Conservation (phyloP, 73 alveolate genomes). For the Breviolum minutum region DNA sequence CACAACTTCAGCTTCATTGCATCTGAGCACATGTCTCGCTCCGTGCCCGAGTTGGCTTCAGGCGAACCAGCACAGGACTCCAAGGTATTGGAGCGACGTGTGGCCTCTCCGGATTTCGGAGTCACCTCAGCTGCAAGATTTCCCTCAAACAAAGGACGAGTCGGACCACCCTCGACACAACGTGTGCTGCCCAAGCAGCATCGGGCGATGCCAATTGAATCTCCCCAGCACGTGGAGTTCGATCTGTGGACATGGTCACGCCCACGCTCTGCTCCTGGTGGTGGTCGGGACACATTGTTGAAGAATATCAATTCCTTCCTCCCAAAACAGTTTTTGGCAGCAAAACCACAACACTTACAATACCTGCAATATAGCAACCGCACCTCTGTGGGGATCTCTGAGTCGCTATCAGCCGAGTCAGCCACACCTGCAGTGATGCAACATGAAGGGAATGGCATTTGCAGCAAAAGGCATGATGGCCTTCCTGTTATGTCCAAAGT, state of each 20-base stretch:
- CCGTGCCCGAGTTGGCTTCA: slow-evolving; percentile 27
- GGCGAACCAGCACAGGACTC: slow-evolving; percentile 86
- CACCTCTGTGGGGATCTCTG: slow-evolving; percentile 5
- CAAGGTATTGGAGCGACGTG: slow-evolving; percentile 36
- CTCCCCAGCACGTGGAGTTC: slow-evolving; percentile 65
- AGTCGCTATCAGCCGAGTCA: not conserved
- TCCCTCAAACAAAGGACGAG: not conserved
- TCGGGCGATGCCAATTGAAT: slow-evolving; percentile 77
- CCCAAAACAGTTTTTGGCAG: not conserved
- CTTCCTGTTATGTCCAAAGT: too few relatives aligned
- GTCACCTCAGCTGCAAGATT: slow-evolving; percentile 7
- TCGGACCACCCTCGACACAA: not conserved
- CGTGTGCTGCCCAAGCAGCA: not conserved
- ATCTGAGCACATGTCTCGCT: not conserved
- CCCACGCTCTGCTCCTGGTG: slow-evolving; percentile 9
- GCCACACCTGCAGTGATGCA: not conserved
- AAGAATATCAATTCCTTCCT: not conserved
- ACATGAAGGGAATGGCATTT: too few relatives aligned
- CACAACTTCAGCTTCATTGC: not conserved
- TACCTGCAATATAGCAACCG: too few relatives aligned
- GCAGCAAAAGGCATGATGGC: too few relatives aligned
- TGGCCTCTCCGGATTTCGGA: slow-evolving; percentile 57
- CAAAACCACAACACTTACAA: not conserved
- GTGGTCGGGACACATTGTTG: not conserved
- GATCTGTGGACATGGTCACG: not conserved